These are phyloP conservation scores for Pholiota molesta DNA, from an alignment of 768 basidiomycete species.

Conservation along the genomic window DNA sequence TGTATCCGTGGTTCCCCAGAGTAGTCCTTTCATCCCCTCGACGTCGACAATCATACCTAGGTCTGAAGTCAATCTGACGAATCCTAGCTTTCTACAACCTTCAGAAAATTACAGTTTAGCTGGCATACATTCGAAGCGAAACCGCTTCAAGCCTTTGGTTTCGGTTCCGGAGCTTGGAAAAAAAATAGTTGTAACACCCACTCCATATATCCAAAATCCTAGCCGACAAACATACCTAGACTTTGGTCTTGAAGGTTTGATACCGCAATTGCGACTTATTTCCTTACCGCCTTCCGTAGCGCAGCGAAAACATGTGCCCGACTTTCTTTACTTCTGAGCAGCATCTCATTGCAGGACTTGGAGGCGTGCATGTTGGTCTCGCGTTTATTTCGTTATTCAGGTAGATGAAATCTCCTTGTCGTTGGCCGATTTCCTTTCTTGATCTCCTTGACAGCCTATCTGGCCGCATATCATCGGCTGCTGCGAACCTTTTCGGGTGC, in stretches of 20 bases:
- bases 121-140: background rate
- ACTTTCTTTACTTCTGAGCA: conserved; percentile 58
- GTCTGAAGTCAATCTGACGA: background rate
- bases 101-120: background rate
- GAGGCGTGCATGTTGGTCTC: conserved; percentile 54
- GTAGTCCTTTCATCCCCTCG: background rate
- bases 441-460: conserved; percentile 48
- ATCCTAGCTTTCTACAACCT: background rate
- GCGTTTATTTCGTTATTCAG: conserved; percentile 22
- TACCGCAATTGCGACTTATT: conserved; percentile 40
- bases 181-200: background rate
- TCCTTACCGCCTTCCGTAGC: conserved; percentile 60
- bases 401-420: conserved; percentile 8
- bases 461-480: conserved; percentile 59
- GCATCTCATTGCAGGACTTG: conserved; percentile 47
- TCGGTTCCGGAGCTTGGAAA: background rate
- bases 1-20: background rate
- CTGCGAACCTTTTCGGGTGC: conserved; percentile 48
- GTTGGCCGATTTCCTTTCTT: background rate
- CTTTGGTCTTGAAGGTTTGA: conserved; percentile 40
- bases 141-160: background rate
- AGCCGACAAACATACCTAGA: conserved; percentile 8
- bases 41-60: background rate
- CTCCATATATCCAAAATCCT: background rate
- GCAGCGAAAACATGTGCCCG: conserved; percentile 56